These are phyloP conservation scores for Boletus sp. DNA, from an alignment of 1,284 basidiomycete species.

Conservation along the genomic window DNA sequence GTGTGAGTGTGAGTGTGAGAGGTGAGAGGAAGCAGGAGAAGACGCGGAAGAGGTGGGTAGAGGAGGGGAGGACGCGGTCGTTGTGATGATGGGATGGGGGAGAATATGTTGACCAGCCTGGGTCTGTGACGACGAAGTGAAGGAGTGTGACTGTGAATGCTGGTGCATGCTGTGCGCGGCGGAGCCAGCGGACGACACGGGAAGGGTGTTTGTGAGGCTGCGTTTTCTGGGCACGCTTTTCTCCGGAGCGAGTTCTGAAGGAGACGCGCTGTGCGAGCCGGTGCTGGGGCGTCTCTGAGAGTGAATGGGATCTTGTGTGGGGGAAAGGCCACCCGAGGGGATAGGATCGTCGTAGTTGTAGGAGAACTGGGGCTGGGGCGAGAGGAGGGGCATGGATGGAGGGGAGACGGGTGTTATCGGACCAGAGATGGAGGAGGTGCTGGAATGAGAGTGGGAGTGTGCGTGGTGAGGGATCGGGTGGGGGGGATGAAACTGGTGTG, in stretches of 20 bases:
- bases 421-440: conserved; percentile 24
- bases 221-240: conserved; percentile 62
- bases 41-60: conserved; percentile 27
- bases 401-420: conserved; percentile 39
- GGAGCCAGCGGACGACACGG: conserved; percentile 22
- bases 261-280: conserved; percentile 37
- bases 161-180: conserved; percentile 23
- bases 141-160: conserved; percentile 34
- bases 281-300: conserved; percentile 32
- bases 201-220: conserved; percentile 55
- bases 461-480: conserved; percentile 26
- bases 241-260: conserved; percentile 42
- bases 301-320: conserved; percentile 18
- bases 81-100: conserved; percentile 36
- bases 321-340: conserved; percentile 12
- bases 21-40: conserved; percentile 33
- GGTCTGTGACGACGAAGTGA: conserved; percentile 18
- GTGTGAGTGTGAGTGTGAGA: conserved; percentile 37
- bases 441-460: conserved; percentile 22
- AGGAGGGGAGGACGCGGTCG: conserved; percentile 36
- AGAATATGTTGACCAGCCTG: conserved; percentile 14
- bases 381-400: conserved; percentile 27
- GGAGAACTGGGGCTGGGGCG: conserved; percentile 26
- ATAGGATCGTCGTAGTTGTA: conserved; percentile 31
- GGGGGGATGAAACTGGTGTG: conserved; percentile 25